Evolutionary conservation across 1,284 basidiomycete species (phyloP), one percentile per base, ranked within the genome.

Genomic region (Bondarzewia mesenterica): DNA sequence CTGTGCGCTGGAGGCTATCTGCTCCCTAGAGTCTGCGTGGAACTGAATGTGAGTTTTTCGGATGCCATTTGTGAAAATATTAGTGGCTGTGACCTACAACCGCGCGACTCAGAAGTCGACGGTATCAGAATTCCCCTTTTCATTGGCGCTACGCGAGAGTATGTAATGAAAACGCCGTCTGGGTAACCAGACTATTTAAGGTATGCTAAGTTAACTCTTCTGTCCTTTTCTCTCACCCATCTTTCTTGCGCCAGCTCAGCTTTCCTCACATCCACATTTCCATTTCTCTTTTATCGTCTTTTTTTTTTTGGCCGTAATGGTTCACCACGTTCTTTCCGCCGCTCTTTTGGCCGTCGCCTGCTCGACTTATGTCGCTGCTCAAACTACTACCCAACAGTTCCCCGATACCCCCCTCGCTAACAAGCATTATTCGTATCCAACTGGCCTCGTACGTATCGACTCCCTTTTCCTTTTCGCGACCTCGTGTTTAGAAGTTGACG

Each of bases 391-490:
- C 35, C 61, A 65, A 21, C 18, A 26, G 23, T 73, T 65, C 61
- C 72, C 73, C n/a, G 64, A 71, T 5, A 70, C 67, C 0, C 78
- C 82, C 1, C 70, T 84, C 25, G 75, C 73, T 7, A 63, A 62
- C 47, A 78, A 81, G 56, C 65, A 65, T 42, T 82, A 72, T 57
- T 50, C 69, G 0, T 80, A 78, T 53, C 75, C 77, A 1, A 55
- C 55, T 35, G 68, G 65, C 38, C 68, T 82, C 22, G 81, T 80
- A 41, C 52, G 73, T 64, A 2, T 5, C 22, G 1, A 25, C 15
- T 5, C 32, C 12, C 0, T 23, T 26, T 35, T 8, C 44, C 15
- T 10, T 16, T 41, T n/a, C n/a, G n/a, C n/a, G n/a, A n/a, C 25
- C 45, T 38, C 36, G n/a, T 23, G 2, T 25, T 15, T 45, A n/a